phyloP scores from a whole-genome alignment of 345 rosid genomes.

The Zanthoxylum bungeanum region DNA sequence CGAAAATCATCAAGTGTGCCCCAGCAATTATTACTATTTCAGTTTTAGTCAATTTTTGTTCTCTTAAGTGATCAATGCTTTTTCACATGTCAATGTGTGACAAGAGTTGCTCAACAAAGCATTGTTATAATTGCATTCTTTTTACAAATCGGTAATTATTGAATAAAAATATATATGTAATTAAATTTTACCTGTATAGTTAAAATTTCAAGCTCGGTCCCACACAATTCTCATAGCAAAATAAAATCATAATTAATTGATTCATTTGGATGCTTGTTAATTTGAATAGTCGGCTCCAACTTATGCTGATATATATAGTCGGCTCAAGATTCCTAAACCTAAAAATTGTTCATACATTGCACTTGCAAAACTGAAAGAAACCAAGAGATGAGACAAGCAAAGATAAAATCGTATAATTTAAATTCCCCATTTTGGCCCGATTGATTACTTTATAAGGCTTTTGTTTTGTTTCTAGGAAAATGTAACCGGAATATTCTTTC shows the following conservation, averaged over 20 bases:
- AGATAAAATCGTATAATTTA: too few species aligned
- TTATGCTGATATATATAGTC: neutral
- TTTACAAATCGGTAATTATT: too few species aligned
- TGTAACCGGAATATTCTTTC: neutral
- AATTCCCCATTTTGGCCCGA: neutral
- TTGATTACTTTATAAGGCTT: neutral
- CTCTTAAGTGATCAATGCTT: neutral
- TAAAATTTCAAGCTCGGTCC: too few species aligned
- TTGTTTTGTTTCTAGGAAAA: neutral
- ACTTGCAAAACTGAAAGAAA: neutral
- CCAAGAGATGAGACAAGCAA: neutral
- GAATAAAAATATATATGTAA: too few species aligned
- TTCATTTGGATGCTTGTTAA: neutral
- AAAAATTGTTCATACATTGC: neutral
- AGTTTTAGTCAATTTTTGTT: neutral
- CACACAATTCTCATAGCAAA: too few species aligned
- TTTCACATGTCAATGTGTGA: neutral
- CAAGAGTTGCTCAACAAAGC: neutral
- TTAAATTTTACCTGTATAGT: too few species aligned
- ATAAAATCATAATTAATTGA: too few species aligned
- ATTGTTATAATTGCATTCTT: too few species aligned
- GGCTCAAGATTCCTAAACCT: neutral
- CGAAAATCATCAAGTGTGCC: neutral
- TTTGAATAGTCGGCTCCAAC: neutral
- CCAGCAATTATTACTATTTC: slow-evolving; percentile 4